A percentile compares a stretch with the other conserved stretches of the same genome.
Evolutionary conservation across 179 eudicot species (phyloP).

Genomic region (Pouteria campechiana): DNA sequence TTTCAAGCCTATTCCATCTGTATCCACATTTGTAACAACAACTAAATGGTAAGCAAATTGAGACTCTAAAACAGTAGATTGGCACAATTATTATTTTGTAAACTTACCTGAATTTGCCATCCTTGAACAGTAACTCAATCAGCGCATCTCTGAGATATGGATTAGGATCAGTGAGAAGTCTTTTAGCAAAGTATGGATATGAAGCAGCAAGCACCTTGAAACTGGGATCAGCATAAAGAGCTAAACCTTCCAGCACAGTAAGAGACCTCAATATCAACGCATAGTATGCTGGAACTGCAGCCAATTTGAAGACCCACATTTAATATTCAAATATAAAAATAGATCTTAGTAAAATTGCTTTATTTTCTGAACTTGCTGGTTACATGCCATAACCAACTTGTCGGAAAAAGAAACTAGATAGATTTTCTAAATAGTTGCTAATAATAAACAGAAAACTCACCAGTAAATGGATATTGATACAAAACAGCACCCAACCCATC

Average conservation of each 20-base stretch:
- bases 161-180: constrained; percentile 96
- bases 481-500: constrained; percentile 96
- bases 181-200: constrained; percentile 97
- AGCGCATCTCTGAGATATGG: constrained; percentile 99
- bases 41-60: constrained; percentile 1
- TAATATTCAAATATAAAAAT: too few relatives aligned
- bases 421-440: background rate
- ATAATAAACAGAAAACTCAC: constrained; percentile 31
- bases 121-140: constrained; percentile 93
- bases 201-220: constrained; percentile 98
- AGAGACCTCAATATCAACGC: constrained; percentile 96
- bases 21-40: background rate
- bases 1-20: constrained; percentile 99
- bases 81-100: background rate
- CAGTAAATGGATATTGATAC: constrained; percentile 90
- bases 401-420: too few relatives aligned
- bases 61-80: background rate
- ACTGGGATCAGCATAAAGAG: constrained; percentile 91
- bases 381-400: too few relatives aligned
- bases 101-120: constrained; percentile 80
- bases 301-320: too few relatives aligned
- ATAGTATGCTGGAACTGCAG: constrained; percentile 96
- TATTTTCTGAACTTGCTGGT: too few relatives aligned
- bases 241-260: constrained; percentile 96
- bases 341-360: too few relatives aligned